Evolutionary conservation across 179 eudicot species (phyloP), one percentile per base, ranked within the genome.

Genomic region (Beta lomatogona): DNA sequence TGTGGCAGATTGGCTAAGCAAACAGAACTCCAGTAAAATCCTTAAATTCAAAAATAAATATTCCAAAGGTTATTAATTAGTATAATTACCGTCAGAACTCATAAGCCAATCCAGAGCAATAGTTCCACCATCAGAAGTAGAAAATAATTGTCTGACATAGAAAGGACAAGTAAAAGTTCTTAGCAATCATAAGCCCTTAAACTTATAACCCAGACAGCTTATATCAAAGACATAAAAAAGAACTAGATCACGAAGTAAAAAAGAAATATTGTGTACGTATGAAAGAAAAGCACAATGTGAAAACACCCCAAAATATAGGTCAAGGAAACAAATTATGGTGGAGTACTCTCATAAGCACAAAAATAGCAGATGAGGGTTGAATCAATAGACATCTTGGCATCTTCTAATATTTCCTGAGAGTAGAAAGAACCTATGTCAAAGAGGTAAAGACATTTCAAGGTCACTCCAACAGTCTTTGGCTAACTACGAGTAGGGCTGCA

Each of bases 91-190:
- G 86, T 94, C 97, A 72, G 90, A 89, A 74, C 84, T 88, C 88
- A 82, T 52, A 72, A 95, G 91, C 98, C 99, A 95, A 89, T 95
- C 99, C 89, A 95, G 85, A 81, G 98, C 98, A 84, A 95, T 83
- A 22, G 91, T 91, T 82, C 98, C 99, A 79, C 99, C 97, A 86
- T 95, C 98, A 80, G 96, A 78, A 57, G 93, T 88, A 83, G 81
- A 85, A 88, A 91, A 95, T 78, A 95, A 77, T 87, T 91, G 87
- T 85, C 99, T 94, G 94, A 80, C 75, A 87, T 19, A 10, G 72
- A 82, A 28, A 86, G 15, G 57, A 73, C 78, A 74, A 60, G 36
- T 55, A 16, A 31, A 22, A 15, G 74, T 6, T 16, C 25, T 78
- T 52, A 82, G 77, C 55, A 65, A 57, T 18, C 25, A 55, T 6